Evolutionary conservation across 2,329 filamentous ascomycete genomes (phyloP), one percentile per base, ranked within the genome.

Genomic region (Ascosphaera pollenicola): DNA sequence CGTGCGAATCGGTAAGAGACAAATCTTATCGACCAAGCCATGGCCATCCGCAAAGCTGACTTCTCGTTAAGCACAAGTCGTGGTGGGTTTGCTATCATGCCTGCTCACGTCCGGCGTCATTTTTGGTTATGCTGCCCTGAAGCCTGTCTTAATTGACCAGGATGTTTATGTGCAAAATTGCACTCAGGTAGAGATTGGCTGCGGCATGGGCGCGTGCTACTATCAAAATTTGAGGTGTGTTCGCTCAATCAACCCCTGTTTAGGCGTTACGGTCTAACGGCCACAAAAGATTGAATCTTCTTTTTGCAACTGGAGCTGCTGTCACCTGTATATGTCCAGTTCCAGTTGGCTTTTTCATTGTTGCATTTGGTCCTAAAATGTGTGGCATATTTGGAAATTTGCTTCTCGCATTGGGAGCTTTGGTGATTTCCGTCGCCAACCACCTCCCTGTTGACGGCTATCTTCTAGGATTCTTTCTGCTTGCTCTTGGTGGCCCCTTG

Each of bases 291-390:
- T 67, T 93, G 41, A 93, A 93, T 54, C 63, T 93, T 47, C 92
- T 92, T 80, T 93, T 93, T 63, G 91, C 83, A 4, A 69, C 84
- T 32, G 84, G 84, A 10, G 84, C 83, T 11, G 83, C 92, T 8
- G 78, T 72, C 5, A 91, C 84, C 31, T 93, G 93, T 50, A 78
- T 92, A 10, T 81, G 75, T 32, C 84, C 85, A 10, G 65, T 93
- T 5, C 81, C 84, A 2, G 74, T 92, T 8, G 85, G 85, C 36
- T 80, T 81, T 2, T 77, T 92, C 35, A 69, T 93, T 17, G 85
- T 93, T 57, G 68, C 73, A 44, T 85, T 72, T 51, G 85, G 85
- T 1, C 85, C 85, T 11, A 70, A 78, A 40, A 66, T 81, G 3
- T 79, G 78, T 49, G 78, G 80, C 3, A 63, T 84, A 17, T 67